Evolutionary conservation across 257 asterid species (phyloP).

Genomic region (Nicotiana paniculata): DNA sequence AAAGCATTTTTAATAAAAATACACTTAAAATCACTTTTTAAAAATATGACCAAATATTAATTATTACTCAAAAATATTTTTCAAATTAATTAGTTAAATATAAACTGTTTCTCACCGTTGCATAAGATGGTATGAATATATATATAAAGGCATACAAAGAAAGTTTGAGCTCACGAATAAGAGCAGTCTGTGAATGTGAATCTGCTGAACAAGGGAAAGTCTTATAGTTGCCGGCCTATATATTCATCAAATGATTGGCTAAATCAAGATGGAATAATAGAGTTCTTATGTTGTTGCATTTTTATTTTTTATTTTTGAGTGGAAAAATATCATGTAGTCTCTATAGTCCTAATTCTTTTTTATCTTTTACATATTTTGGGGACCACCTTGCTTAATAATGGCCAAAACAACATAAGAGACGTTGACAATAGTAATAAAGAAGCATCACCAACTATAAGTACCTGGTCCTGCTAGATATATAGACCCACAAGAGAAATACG

Average conservation of each 20-base stretch:
- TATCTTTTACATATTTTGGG: background rate
- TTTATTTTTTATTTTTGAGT: background rate
- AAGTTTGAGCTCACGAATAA: background rate
- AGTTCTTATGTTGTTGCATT: background rate
- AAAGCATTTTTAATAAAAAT: no score
- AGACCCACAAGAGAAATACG: background rate
- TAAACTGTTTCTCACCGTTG: background rate
- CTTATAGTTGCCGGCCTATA: background rate
- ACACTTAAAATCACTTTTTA: no score
- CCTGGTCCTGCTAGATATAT: constrained; percentile 1
- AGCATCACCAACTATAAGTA: background rate
- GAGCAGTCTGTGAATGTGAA: background rate
- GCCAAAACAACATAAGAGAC: background rate
- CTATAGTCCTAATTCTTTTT: background rate
- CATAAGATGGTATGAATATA: background rate
- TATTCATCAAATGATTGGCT: background rate
- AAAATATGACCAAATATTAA: no score
- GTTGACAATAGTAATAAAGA: background rate
- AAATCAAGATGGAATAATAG: background rate
- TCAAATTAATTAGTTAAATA: no score
- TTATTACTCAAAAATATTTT: no score
- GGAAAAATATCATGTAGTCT: background rate
- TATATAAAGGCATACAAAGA: background rate
- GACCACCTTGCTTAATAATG: background rate
- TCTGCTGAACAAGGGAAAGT: background rate